Conservation (phyloP, 305 asterid genomes). For the Caryopteris hybrid region DNA sequence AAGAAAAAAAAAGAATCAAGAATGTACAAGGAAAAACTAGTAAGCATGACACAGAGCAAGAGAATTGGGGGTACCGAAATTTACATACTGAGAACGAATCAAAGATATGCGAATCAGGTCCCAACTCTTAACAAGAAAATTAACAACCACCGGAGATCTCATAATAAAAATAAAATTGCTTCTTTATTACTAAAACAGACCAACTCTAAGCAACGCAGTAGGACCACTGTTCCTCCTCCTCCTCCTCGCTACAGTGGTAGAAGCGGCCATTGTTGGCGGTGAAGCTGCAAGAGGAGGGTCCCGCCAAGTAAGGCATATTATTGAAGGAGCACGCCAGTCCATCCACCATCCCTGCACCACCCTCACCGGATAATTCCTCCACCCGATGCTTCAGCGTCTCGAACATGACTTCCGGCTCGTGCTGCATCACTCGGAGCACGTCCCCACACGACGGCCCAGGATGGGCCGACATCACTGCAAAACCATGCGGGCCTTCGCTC, state of each 20-base stretch:
- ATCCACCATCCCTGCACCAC: constrained; percentile 30
- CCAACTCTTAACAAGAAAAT: no score
- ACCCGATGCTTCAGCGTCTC: constrained; percentile 82
- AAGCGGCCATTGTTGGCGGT: constrained; percentile 47
- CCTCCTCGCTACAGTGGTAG: constrained; percentile 57
- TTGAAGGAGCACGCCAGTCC: constrained; percentile 67
- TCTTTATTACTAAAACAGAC: no score
- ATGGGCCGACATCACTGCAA: constrained; percentile 67
- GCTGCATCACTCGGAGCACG: constrained; percentile 87
- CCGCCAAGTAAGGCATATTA: constrained; percentile 82
- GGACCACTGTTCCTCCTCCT: constrained; percentile 91
- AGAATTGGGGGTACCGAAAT: no score
- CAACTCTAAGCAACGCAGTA: constrained; percentile 79
- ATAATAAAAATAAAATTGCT: no score
- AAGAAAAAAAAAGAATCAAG: no score
- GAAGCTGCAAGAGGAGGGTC: constrained; percentile 50
- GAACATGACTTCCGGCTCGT: constrained; percentile 91
- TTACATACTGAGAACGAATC: no score
- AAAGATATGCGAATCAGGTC: no score
- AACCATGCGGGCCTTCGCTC: constrained; percentile 82
- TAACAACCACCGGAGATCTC: no score
- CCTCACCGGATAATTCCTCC: constrained; percentile 45
- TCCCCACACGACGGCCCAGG: constrained; percentile 85
- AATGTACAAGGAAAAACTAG: no score
- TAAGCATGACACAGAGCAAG: no score